Evolutionary conservation across 176 grass and related monocot species (phyloP).

Genomic region (Pontederia crassipes): DNA sequence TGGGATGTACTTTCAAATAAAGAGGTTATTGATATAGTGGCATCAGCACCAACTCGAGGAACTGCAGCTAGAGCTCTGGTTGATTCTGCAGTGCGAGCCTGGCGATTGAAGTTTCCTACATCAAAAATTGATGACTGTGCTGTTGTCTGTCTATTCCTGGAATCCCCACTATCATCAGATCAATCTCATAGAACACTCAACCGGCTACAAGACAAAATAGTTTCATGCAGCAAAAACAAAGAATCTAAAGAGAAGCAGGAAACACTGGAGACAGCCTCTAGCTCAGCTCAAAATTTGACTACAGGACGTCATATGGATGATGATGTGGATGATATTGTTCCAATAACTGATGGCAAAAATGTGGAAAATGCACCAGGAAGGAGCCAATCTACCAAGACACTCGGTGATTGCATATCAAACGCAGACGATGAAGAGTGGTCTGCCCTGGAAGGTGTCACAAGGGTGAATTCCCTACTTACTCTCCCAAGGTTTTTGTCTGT

Average conservation of each 20-base stretch:
- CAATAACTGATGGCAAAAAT: constrained; percentile 24
- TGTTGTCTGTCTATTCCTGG: constrained; percentile 11
- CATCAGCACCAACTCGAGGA: not conserved
- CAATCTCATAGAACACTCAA: constrained; percentile 18
- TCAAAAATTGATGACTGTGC: constrained; percentile 11
- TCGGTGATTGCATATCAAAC: constrained; percentile 78
- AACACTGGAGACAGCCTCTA: constrained; percentile 11
- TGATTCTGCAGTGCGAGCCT: not conserved
- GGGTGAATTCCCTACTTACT: constrained; percentile 77
- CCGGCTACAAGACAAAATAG: constrained; percentile 23
- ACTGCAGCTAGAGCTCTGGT: constrained; percentile 5
- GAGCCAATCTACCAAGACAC: constrained; percentile 47
- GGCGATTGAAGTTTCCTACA: not conserved
- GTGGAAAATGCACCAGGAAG: constrained; percentile 28
- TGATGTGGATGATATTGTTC: constrained; percentile 47
- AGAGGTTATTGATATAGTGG: constrained; percentile 1
- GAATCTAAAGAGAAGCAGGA: constrained; percentile 19
- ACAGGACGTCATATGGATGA: constrained; percentile 34
- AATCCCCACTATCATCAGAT: constrained; percentile 29
- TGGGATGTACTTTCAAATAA: constrained; percentile 12
- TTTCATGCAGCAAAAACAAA: constrained; percentile 12
- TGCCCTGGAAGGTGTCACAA: constrained; percentile 61
- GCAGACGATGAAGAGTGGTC: constrained; percentile 90
- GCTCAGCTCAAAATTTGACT: constrained; percentile 33
- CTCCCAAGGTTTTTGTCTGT: constrained; percentile 58